A percentile compares a stretch with the other conserved stretches of the same genome.
Conservation (phyloP, 495 filamentous ascomycete genomes). For the Rusavskia elegans region DNA sequence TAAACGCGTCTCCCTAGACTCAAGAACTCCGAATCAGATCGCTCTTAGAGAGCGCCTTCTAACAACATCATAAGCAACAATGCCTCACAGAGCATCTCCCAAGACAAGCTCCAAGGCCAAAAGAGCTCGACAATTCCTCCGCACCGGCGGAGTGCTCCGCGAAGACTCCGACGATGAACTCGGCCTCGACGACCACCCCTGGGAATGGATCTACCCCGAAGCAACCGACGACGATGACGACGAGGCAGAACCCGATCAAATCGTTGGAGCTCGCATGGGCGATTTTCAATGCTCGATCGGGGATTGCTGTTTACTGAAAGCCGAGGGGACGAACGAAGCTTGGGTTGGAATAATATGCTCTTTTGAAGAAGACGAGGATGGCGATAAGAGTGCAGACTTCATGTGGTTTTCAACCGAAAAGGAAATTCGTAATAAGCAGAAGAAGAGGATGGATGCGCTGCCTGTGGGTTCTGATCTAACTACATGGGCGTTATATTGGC, state of each 20-base stretch:
- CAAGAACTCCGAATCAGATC: not conserved
- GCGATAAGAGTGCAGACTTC: slow-evolving; percentile 53
- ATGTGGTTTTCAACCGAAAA: slow-evolving; percentile 86
- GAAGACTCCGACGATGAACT: slow-evolving; percentile 91
- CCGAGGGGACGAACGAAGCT: slow-evolving; percentile 62
- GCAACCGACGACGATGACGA: slow-evolving; percentile 13
- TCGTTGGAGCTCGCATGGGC: slow-evolving; percentile 77
- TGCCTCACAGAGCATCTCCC: slow-evolving; percentile 15
- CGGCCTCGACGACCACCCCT: slow-evolving; percentile 67
- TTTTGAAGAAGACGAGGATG: slow-evolving; percentile 51
- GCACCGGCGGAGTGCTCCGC: slow-evolving; percentile 47
- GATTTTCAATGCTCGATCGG: slow-evolving; percentile 65
- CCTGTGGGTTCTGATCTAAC: slow-evolving; percentile 27
- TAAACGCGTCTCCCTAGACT: slow-evolving; percentile 4
- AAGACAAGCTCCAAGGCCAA: slow-evolving; percentile 13
- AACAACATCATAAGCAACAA: not conserved
- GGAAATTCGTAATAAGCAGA: slow-evolving; percentile 69
- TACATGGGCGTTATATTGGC: slow-evolving; percentile 2
- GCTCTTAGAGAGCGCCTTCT: too few species aligned
- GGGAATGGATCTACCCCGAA: slow-evolving; percentile 77
- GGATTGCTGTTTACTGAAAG: slow-evolving; percentile 73
- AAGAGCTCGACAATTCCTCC: slow-evolving; percentile 45
- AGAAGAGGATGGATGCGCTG: slow-evolving; percentile 68
- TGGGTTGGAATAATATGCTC: slow-evolving; percentile 83
- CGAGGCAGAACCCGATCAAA: slow-evolving; percentile 16